These are phyloP conservation scores for Sungouiozyma intestinalis DNA, from an alignment of 805 yeast species.

Conservation along the genomic window DNA sequence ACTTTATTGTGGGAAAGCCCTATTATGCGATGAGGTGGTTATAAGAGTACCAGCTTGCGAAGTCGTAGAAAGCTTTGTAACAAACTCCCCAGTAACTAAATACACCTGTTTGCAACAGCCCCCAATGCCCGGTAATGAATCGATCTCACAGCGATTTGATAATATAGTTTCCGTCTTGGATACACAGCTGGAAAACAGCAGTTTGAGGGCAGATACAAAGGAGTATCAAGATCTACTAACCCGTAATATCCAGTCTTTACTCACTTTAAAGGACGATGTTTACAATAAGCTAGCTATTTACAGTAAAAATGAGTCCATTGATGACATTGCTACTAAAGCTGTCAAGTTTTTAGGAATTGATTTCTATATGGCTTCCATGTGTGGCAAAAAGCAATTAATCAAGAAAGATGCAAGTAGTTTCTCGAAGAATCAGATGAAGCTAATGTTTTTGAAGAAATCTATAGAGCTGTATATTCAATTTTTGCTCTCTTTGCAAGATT, in stretches of 20 bases:
- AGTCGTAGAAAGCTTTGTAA: too few species aligned
- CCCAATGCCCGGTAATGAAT: background rate
- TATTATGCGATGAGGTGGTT: background rate
- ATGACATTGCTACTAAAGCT: constrained; percentile 56
- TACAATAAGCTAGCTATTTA: constrained; percentile 43
- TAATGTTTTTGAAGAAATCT: constrained; percentile 33
- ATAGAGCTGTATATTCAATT: constrained; percentile 37
- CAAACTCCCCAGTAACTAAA: too few species aligned
- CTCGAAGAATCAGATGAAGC: constrained; percentile 17
- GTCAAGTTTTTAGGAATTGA: constrained; percentile 50
- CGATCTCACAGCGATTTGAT: constrained; percentile 10
- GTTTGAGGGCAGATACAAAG: constrained; percentile 33
- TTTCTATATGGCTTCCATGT: constrained; percentile 42
- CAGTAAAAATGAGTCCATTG: constrained; percentile 59
- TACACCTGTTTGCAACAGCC: too few species aligned
- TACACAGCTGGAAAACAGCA: constrained; percentile 12
- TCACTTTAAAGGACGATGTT: constrained; percentile 36
- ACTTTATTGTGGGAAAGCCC: background rate
- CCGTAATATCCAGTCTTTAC: constrained; percentile 32
- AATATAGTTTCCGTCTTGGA: constrained; percentile 12
- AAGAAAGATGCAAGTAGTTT: constrained; percentile 6
- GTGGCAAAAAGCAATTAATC: constrained; percentile 22
- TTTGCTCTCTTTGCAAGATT: constrained; percentile 36
- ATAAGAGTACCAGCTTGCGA: too few species aligned
- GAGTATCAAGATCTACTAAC: constrained; percentile 33